A percentile compares a stretch with the other conserved stretches of the same genome.
Evolutionary conservation across 768 basidiomycete genomes (phyloP).

Genomic region (Vishniacozyma victoriae): DNA sequence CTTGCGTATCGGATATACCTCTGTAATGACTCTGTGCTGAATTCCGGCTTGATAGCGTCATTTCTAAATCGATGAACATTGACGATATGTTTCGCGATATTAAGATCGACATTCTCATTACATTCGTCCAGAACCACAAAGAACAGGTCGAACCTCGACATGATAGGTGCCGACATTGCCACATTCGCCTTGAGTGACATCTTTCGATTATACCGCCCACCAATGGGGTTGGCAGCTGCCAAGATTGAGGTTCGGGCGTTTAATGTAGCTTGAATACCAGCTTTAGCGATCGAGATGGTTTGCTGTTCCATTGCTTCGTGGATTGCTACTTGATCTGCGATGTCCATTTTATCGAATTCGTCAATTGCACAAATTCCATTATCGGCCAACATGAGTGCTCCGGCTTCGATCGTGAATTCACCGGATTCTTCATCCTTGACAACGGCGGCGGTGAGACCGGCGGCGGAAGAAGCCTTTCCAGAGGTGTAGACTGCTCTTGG

Average conservation of each 20-base stretch:
- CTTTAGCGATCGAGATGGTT: conserved; percentile 98
- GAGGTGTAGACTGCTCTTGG: conserved; percentile 98
- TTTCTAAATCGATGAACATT: conserved; percentile 94
- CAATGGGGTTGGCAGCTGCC: conserved; percentile 96
- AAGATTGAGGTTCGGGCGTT: conserved; percentile 97
- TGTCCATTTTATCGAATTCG: conserved; percentile 99
- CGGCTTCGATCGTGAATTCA: conserved; percentile 98
- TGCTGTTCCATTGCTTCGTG: conserved; percentile 99
- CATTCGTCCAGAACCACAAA: conserved; percentile 98
- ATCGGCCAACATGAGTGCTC: conserved; percentile 97
- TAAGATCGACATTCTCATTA: conserved; percentile 82
- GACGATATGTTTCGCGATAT: conserved; percentile 94
- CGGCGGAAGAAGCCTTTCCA: conserved; percentile 98
- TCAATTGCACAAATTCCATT: conserved; percentile 99
- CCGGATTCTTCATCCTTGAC: conserved; percentile 98
- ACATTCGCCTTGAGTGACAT: conserved; percentile 85
- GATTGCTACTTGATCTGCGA: conserved; percentile 95
- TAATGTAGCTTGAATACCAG: conserved; percentile 95
- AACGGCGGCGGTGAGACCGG: conserved; percentile 96
- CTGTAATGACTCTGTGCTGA: conserved; percentile 92
- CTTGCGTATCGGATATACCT: conserved; percentile 94
- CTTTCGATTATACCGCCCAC: conserved; percentile 93
- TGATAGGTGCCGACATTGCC: conserved; percentile 96
- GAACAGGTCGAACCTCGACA: conserved; percentile 97
- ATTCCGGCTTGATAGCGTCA: conserved; percentile 91